These are phyloP conservation scores for Claviceps pusilla DNA, from an alignment of 2,329 filamentous ascomycete genomes.

Conservation along the genomic window DNA sequence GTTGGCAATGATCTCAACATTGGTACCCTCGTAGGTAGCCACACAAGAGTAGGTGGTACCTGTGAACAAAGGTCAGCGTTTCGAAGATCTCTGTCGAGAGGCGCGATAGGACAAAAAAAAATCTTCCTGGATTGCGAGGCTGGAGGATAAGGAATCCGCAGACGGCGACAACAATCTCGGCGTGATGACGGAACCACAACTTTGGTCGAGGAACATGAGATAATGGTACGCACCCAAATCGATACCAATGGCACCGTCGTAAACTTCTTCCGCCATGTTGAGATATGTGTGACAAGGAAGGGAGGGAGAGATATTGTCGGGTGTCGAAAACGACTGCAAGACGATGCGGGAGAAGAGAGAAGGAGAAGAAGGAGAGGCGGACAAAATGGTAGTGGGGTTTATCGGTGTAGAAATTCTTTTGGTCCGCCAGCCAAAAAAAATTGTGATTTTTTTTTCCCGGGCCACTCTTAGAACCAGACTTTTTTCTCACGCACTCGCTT, in stretches of 20 bases:
- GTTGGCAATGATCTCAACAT: slow-evolving; percentile 99
- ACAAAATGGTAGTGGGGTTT: slow-evolving; percentile 19
- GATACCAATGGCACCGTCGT: slow-evolving; percentile 99
- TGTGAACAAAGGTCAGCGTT: slow-evolving; percentile 23
- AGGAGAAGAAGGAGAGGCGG: slow-evolving; percentile 10
- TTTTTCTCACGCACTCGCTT: slow-evolving; percentile 13
- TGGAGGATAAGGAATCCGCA: neutral
- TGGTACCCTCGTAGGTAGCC: slow-evolving; percentile 97
- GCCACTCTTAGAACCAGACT: slow-evolving; percentile 7
- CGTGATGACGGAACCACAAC: neutral
- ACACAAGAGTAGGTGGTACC: slow-evolving; percentile 99
- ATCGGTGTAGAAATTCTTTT: slow-evolving; percentile 22
- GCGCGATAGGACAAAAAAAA: neutral
- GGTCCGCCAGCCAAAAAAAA: slow-evolving; percentile 15
- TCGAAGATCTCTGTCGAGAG: neutral
- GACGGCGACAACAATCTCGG: neutral
- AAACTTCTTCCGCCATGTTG: slow-evolving; percentile 93
- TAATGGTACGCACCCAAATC: slow-evolving; percentile 66
- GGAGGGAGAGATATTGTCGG: slow-evolving; percentile 4
- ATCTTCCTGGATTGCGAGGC: neutral
- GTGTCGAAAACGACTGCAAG: slow-evolving; percentile 10
- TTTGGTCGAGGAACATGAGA: neutral
- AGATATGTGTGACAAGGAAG: slow-evolving; percentile 16
- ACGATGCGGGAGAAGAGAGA: slow-evolving; percentile 12
- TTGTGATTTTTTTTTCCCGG: slow-evolving; percentile 17